Percentiles rank a stretch among this genome's conserved stretches.
Conservation (phyloP, 306 rosid genomes). For the Delonix regia region DNA sequence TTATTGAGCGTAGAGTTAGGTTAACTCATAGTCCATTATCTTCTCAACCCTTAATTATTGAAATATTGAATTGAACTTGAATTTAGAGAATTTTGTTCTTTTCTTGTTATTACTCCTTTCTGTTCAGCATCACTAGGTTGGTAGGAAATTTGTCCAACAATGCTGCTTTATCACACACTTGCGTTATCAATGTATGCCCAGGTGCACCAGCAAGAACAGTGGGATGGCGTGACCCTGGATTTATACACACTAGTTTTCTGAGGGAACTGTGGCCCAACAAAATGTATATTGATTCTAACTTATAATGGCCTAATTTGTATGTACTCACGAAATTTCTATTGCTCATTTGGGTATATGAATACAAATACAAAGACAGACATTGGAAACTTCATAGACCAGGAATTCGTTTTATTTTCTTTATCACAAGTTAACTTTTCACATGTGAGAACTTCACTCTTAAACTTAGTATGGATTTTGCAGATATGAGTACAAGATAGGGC, state of each 20-base stretch:
- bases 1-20: background rate
- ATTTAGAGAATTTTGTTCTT: background rate
- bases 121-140: background rate
- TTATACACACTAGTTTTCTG: slow-evolving; percentile 76
- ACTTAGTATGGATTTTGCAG: slow-evolving; percentile 41
- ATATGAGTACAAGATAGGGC: slow-evolving; percentile 80
- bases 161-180: background rate
- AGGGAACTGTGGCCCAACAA: slow-evolving; percentile 86
- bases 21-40: background rate
- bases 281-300: slow-evolving; percentile 51
- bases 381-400: background rate
- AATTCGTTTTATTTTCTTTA: slow-evolving; percentile 19
- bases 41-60: background rate
- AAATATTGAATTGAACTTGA: background rate
- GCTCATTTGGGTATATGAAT: background rate
- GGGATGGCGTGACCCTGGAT: slow-evolving; percentile 97
- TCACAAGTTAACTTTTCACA: background rate
- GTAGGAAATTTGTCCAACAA: background rate
- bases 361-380: background rate
- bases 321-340: background rate
- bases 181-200: slow-evolving; percentile 33
- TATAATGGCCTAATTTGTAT: slow-evolving; percentile 8
- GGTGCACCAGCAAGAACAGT: slow-evolving; percentile 94
- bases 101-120: background rate
- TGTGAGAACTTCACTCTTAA: slow-evolving; percentile 12